phyloP scores from a whole-genome alignment of 2,329 filamentous ascomycete species.

The Coniochaeta sp. region DNA sequence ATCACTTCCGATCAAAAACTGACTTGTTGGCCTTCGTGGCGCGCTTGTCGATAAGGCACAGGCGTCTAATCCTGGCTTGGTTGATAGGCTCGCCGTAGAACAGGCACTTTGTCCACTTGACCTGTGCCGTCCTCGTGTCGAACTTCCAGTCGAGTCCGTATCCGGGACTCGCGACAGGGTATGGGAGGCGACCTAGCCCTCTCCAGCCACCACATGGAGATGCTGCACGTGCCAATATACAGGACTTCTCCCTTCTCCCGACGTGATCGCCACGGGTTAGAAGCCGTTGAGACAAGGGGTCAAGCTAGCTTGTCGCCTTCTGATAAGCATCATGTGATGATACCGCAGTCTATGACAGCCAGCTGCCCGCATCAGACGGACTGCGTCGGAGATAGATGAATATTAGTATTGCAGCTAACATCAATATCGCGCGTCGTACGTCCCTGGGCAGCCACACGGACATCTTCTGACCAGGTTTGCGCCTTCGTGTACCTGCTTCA shows the following conservation, averaged over 20 bases:
- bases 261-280: conserved; percentile 9
- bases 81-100: not conserved
- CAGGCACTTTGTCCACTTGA: not conserved
- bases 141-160: not conserved
- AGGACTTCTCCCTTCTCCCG: conserved; percentile 11
- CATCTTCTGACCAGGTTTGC: conserved; percentile 14
- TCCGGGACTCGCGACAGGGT: not conserved
- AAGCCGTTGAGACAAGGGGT: conserved; percentile 4
- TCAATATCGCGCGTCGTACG: conserved; percentile 10
- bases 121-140: not conserved
- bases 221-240: conserved; percentile 12
- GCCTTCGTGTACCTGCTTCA: conserved; percentile 13
- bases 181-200: not conserved
- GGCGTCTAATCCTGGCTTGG: not conserved
- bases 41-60: not conserved
- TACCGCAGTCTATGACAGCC: not conserved
- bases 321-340: conserved; percentile 9
- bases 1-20: conserved; percentile 11
- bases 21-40: not conserved
- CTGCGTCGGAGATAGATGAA: conserved; percentile 15
- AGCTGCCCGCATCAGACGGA: not conserved
- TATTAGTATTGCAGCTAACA: conserved; percentile 7
- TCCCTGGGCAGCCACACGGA: conserved; percentile 2
- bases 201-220: conserved; percentile 5
- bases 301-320: conserved; percentile 6